These are phyloP conservation scores for Neonectria faginata DNA, from an alignment of 2,329 filamentous ascomycete genomes.

Conservation along the genomic window DNA sequence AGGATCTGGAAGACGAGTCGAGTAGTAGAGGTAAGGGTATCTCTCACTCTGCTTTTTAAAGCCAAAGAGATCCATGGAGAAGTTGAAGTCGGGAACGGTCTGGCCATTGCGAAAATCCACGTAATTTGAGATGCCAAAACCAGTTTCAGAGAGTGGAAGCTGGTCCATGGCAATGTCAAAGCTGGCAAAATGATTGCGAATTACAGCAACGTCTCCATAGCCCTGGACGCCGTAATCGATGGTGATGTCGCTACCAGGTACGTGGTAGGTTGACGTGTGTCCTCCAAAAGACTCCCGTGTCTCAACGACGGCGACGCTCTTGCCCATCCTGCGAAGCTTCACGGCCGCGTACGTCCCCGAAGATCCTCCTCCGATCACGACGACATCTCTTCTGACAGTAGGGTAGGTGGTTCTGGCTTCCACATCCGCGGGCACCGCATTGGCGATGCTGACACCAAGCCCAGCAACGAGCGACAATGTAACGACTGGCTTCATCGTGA, in stretches of 20 bases:
- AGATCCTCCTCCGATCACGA: constrained; percentile 37
- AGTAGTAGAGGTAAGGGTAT: constrained; percentile 34
- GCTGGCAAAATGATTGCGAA: constrained; percentile 30
- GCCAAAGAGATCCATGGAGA: constrained; percentile 16
- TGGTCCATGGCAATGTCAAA: constrained; percentile 29
- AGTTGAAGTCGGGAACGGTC: constrained; percentile 25
- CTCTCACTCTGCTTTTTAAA: constrained; percentile 26
- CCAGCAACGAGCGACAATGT: constrained; percentile 35
- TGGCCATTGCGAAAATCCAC: constrained; percentile 34
- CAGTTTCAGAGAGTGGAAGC: constrained; percentile 26
- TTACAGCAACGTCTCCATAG: constrained; percentile 29
- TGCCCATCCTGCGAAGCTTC: constrained; percentile 36
- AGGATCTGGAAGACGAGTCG: constrained; percentile 32
- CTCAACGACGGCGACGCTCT: constrained; percentile 33
- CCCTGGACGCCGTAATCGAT: constrained; percentile 38
- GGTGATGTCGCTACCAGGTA: constrained; percentile 30
- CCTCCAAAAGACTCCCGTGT: constrained; percentile 30
- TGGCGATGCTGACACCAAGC: constrained; percentile 21
- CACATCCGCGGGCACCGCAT: constrained; percentile 21
- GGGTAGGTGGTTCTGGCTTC: not conserved
- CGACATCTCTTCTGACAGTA: constrained; percentile 29
- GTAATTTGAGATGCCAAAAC: constrained; percentile 30
- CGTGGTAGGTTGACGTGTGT: constrained; percentile 35
- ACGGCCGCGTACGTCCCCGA: constrained; percentile 35
- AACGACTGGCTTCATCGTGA: constrained; percentile 35